phyloP scores from a whole-genome alignment of 441 rosid genomes.

The Pelargonium citronellum region DNA sequence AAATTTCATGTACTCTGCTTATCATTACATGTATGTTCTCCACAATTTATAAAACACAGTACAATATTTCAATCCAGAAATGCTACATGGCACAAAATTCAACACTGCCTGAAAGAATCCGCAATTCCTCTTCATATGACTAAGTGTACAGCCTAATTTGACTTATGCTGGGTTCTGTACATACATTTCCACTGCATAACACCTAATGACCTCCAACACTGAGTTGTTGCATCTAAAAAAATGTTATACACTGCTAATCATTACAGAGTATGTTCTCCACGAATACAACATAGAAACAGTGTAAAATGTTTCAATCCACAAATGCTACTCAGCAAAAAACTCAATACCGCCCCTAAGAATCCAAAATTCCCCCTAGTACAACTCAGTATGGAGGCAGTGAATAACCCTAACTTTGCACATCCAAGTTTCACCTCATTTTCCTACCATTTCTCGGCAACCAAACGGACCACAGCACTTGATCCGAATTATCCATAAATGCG shows the following conservation, averaged over 20 bases:
- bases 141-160: too few species aligned
- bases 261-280: too few species aligned
- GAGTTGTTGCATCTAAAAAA: too few species aligned
- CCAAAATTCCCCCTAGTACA: background rate
- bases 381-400: background rate
- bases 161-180: too few species aligned
- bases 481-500: background rate
- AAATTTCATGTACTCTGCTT: background rate
- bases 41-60: background rate
- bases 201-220: too few species aligned
- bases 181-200: too few species aligned
- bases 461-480: background rate
- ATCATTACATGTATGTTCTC: background rate
- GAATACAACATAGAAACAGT: too few species aligned
- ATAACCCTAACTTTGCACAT: background rate
- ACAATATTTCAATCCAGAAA: too few species aligned
- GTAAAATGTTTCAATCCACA: background rate
- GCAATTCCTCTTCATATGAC: too few species aligned
- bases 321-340: background rate
- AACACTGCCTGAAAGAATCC: too few species aligned
- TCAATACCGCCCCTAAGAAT: background rate
- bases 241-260: too few species aligned
- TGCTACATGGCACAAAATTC: too few species aligned
- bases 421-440: constrained; percentile 9
- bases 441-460: constrained; percentile 8